Percentiles rank a stretch among this genome's conserved stretches.
Evolutionary conservation across 2,329 filamentous ascomycete species (phyloP).

Genomic region (Dichotomopilus funicola): DNA sequence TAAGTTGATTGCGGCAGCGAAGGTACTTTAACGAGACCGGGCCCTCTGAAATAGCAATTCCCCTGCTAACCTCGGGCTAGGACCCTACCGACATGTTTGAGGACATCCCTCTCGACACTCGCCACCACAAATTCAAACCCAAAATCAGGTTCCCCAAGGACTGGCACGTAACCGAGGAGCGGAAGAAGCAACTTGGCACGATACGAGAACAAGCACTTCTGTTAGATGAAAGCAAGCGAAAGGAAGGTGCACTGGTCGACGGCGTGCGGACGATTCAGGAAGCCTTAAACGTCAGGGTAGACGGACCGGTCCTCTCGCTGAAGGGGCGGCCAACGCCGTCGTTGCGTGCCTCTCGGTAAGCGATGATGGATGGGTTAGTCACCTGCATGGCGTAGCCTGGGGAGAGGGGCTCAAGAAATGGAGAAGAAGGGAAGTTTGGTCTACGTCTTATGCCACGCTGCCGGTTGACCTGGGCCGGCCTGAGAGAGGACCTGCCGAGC

Average conservation of each 20-base stretch:
- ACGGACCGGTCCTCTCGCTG: conserved; percentile 5
- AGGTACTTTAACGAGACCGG: conserved; percentile 35
- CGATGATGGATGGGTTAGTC: too few species aligned
- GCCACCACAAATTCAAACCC: conserved; percentile 68
- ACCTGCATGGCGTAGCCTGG: too few species aligned
- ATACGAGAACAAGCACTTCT: conserved; percentile 46
- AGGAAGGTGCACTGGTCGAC: conserved; percentile 53
- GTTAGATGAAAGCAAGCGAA: conserved; percentile 48
- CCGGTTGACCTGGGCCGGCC: too few species aligned
- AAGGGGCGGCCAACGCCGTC: not conserved
- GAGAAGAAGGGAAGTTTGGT: too few species aligned
- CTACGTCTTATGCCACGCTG: too few species aligned
- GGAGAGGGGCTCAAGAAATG: too few species aligned
- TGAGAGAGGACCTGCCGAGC: too few species aligned
- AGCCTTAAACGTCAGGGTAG: conserved; percentile 25
- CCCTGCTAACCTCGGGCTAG: conserved; percentile 29
- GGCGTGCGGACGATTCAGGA: conserved; percentile 45
- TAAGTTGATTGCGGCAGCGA: conserved; percentile 66
- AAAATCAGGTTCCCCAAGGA: conserved; percentile 68
- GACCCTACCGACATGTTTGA: conserved; percentile 75
- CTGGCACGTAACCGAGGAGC: conserved; percentile 72
- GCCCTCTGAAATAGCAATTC: not conserved
- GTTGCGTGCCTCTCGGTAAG: conserved; percentile 6
- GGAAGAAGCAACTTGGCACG: conserved; percentile 58
- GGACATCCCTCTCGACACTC: conserved; percentile 82